Percentiles rank a stretch among this genome's conserved stretches.
These are phyloP conservation scores for Ramaria rubella DNA, from an alignment of 768 basidiomycete species.

Conservation along the genomic window DNA sequence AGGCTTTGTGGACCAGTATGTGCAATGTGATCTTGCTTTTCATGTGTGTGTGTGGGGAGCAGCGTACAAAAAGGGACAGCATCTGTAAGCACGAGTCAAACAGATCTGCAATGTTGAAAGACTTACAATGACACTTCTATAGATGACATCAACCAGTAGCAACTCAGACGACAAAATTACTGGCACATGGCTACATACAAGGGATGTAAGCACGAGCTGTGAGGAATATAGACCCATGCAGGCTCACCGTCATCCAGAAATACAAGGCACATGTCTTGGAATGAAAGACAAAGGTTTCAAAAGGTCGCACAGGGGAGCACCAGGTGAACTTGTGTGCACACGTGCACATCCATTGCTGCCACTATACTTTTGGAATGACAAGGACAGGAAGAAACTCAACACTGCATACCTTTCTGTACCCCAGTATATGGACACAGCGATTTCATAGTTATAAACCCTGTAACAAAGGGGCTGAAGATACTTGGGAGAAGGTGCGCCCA, in stretches of 20 bases:
- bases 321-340: conserved; percentile 63
- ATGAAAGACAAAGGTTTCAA: conserved; percentile 57
- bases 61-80: no score
- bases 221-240: no score
- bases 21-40: no score
- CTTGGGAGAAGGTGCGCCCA: conserved; percentile 41
- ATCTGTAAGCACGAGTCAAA: no score
- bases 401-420: conserved; percentile 63
- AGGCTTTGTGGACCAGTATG: no score
- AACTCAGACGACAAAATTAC: no score
- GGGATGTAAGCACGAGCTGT: no score
- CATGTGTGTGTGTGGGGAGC: no score
- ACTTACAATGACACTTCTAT: no score
- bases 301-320: conserved; percentile 35
- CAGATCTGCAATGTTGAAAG: no score
- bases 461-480: conserved; percentile 54
- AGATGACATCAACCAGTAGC: no score
- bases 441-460: conserved; percentile 57
- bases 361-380: conserved; percentile 61
- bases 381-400: conserved; percentile 47
- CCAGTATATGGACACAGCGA: conserved; percentile 67
- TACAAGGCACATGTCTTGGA: conserved; percentile 56
- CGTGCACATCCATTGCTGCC: conserved; percentile 67
- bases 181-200: no score
- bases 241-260: conserved; percentile 41